phyloP scores from a whole-genome alignment of 2,329 filamentous ascomycete genomes.

The Colletotrichum echinochloae region DNA sequence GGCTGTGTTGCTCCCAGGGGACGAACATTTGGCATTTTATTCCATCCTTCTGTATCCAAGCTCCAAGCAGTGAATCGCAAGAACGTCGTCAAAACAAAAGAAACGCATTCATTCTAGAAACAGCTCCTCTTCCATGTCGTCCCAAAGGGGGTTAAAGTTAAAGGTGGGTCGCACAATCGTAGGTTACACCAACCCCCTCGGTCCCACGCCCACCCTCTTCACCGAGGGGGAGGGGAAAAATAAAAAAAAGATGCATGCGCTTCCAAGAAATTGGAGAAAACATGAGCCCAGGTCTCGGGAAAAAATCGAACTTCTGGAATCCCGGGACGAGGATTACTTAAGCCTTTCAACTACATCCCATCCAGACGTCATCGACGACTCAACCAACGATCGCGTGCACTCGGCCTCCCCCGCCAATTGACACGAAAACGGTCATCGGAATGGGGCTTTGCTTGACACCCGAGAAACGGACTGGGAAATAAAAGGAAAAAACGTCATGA shows the following conservation, averaged over 20 bases:
- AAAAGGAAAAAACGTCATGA: constrained; percentile 2
- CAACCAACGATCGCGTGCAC: neutral
- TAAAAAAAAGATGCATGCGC: neutral
- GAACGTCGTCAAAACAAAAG: constrained; percentile 16
- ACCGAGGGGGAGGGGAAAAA: too few relatives aligned
- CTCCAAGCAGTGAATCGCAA: neutral
- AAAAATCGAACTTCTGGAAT: constrained; percentile 25
- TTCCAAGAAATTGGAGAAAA: constrained; percentile 30
- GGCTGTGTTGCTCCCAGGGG: too few relatives aligned
- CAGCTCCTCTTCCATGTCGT: neutral
- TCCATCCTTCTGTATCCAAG: too few relatives aligned
- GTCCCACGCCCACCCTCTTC: too few relatives aligned
- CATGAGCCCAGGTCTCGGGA: constrained; percentile 26
- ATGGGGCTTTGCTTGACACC: neutral
- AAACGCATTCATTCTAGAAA: neutral
- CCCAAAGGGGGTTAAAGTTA: constrained; percentile 24
- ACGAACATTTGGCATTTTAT: neutral
- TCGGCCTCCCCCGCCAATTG: neutral
- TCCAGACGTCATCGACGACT: neutral
- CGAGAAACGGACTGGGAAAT: neutral
- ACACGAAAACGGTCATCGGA: constrained; percentile 1
- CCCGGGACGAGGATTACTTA: constrained; percentile 21
- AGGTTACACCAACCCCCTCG: neutral
- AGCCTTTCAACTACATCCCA: constrained; percentile 37
- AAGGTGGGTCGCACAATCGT: constrained; percentile 3